Conservation (phyloP, 2,329 filamentous ascomycete genomes). For the Fusarium nematophilum region DNA sequence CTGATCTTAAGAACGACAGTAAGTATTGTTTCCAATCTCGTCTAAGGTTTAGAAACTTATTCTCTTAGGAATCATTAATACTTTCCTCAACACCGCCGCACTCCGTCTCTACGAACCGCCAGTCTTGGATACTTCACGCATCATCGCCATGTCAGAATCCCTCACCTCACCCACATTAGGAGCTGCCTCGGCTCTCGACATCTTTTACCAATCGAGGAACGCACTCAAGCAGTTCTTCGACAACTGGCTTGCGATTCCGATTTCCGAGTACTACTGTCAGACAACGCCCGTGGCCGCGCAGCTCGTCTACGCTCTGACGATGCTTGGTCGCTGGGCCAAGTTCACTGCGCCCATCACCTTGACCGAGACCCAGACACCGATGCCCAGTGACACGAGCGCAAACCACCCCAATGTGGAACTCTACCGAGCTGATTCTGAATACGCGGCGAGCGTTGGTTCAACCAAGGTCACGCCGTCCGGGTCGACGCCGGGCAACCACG, state of each 20-base stretch:
- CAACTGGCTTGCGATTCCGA: conserved; percentile 58
- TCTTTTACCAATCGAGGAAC: conserved; percentile 61
- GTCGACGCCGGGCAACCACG: conserved; percentile 22
- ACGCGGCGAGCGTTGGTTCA: conserved; percentile 21
- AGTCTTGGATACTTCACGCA: conserved; percentile 52
- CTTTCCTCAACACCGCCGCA: conserved; percentile 54
- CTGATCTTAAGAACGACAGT: conserved; percentile 53
- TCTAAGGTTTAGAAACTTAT: neutral
- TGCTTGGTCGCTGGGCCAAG: conserved; percentile 64
- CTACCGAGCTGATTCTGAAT: conserved; percentile 41
- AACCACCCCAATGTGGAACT: conserved; percentile 27
- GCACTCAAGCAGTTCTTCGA: conserved; percentile 63
- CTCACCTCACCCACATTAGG: conserved; percentile 52
- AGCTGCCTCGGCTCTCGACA: conserved; percentile 58
- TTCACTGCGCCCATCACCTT: conserved; percentile 53
- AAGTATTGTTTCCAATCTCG: conserved; percentile 9
- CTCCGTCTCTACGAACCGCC: conserved; percentile 63
- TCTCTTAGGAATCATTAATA: conserved; percentile 51
- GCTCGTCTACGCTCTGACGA: conserved; percentile 61
- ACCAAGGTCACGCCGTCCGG: conserved; percentile 10
- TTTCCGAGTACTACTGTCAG: conserved; percentile 56
- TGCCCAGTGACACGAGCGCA: conserved; percentile 41
- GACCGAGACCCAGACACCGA: conserved; percentile 37
- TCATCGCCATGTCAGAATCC: conserved; percentile 57
- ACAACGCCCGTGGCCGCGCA: conserved; percentile 59